Conservation (phyloP, 106 monocot genomes). For the Acorus calamus region DNA sequence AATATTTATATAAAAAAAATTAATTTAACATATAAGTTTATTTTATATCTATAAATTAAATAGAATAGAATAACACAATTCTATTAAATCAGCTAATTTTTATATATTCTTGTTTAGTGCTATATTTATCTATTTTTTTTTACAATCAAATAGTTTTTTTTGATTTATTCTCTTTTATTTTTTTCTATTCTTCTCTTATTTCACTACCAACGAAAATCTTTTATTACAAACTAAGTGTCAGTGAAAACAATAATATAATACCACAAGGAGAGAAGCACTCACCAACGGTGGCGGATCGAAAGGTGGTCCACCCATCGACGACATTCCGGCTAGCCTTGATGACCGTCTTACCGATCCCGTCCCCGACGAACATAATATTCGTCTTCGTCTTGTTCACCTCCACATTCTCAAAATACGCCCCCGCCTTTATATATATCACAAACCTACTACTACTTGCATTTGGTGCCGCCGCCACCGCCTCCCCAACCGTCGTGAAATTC, state of each 20-base stretch:
- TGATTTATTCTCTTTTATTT: no score
- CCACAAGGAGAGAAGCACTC: conserved; percentile 1
- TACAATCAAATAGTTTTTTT: no score
- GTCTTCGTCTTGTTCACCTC: conserved; percentile 50
- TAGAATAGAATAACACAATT: no score
- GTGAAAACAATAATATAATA: not conserved
- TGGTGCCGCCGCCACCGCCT: conserved; percentile 61
- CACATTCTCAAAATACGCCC: conserved; percentile 74
- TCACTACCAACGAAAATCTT: no score
- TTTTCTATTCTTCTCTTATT: no score
- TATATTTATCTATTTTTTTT: no score
- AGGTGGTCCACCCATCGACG: conserved; percentile 76
- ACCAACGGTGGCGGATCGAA: conserved; percentile 81
- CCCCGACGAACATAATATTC: conserved; percentile 74
- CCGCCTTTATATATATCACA: conserved; percentile 80
- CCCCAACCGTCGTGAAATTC: conserved; percentile 49
- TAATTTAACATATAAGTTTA: no score
- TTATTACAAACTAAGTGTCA: not conserved
- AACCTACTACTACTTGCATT: conserved; percentile 35
- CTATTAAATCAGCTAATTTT: no score
- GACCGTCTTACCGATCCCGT: conserved; percentile 86
- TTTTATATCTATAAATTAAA: no score
- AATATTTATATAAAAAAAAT: no score
- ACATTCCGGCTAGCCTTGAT: conserved; percentile 67
- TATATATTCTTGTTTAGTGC: no score